phyloP scores from a whole-genome alignment of 805 yeast species.

The Kluyveromyces siamensis region DNA sequence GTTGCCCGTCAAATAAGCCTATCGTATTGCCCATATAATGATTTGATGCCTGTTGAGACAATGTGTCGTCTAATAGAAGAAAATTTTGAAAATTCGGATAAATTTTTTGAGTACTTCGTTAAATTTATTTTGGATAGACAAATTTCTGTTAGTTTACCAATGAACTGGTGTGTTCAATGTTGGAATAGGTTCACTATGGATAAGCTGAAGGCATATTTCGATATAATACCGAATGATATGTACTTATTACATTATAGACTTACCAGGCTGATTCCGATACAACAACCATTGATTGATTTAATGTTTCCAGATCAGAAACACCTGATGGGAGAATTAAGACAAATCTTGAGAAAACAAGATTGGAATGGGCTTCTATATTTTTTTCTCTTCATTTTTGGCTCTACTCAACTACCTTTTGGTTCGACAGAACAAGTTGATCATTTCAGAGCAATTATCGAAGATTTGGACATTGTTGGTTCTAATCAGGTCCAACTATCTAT shows the following conservation, averaged over 20 bases:
- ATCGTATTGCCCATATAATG: slow-evolving; percentile 3
- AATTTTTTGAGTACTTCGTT: slow-evolving; percentile 9
- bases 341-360: slow-evolving; percentile 11
- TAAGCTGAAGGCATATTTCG: slow-evolving; percentile 7
- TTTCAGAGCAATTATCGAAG: slow-evolving; percentile 17
- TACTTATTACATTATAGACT: slow-evolving; percentile 21
- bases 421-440: slow-evolving; percentile 7
- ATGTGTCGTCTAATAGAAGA: slow-evolving; percentile 8
- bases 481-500: slow-evolving; percentile 22
- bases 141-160: slow-evolving; percentile 15
- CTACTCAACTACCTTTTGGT: slow-evolving; percentile 16
- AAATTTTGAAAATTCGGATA: slow-evolving; percentile 5
- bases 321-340: slow-evolving; percentile 14
- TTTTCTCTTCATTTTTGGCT: slow-evolving; percentile 17
- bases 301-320: slow-evolving; percentile 5
- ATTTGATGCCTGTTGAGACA: slow-evolving; percentile 13
- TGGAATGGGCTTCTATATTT: slow-evolving; percentile 20
- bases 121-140: slow-evolving; percentile 22
- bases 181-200: slow-evolving; percentile 1
- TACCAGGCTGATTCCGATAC: slow-evolving; percentile 11
- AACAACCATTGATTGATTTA: slow-evolving; percentile 10
- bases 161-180: slow-evolving; percentile 10
- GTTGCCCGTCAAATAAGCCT: not conserved
- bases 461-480: slow-evolving; percentile 12
- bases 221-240: slow-evolving; percentile 10